Conservation (phyloP, 1,284 basidiomycete genomes). For the Puccinia coronata region DNA sequence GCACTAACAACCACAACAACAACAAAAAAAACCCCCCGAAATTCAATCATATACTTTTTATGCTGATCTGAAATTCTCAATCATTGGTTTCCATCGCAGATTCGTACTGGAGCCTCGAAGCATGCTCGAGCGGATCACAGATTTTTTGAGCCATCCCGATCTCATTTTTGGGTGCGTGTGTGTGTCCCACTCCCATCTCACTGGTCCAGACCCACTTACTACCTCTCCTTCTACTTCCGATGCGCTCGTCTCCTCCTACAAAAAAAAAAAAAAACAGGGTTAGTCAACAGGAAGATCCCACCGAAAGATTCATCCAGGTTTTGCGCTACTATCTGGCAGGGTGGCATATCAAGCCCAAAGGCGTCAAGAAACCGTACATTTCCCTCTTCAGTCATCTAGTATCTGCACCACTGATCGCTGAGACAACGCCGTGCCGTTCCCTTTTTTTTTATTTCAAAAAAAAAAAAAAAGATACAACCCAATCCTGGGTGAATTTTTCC, state of each 20-base stretch:
- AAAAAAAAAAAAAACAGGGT: constrained; percentile 66
- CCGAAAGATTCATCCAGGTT: constrained; percentile 87
- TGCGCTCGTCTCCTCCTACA: constrained; percentile 38
- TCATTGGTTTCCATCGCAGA: constrained; percentile 62
- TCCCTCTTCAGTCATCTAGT: neutral
- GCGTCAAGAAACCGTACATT: constrained; percentile 94
- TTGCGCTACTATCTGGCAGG: constrained; percentile 95
- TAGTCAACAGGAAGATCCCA: constrained; percentile 72
- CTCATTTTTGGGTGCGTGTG: constrained; percentile 86
- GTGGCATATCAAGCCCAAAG: constrained; percentile 99
- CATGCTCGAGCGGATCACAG: constrained; percentile 93
- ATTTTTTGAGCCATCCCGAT: constrained; percentile 99
- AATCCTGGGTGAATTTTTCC: constrained; percentile 94
- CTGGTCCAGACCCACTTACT: neutral
- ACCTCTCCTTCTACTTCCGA: neutral
- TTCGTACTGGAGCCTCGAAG: constrained; percentile 91
- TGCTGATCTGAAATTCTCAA: neutral
- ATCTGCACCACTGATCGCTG: too few relatives aligned
- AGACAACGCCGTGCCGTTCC: too few relatives aligned
- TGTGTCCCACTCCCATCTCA: constrained; percentile 52
- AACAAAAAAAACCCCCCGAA: neutral
- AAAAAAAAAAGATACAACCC: constrained; percentile 77
- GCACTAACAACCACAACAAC: neutral
- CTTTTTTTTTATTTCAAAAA: neutral
- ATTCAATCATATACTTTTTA: neutral